Base-by-base conservation (phyloP, 2,329 filamentous ascomycete species). In the Penicillium janthinellum region DNA sequence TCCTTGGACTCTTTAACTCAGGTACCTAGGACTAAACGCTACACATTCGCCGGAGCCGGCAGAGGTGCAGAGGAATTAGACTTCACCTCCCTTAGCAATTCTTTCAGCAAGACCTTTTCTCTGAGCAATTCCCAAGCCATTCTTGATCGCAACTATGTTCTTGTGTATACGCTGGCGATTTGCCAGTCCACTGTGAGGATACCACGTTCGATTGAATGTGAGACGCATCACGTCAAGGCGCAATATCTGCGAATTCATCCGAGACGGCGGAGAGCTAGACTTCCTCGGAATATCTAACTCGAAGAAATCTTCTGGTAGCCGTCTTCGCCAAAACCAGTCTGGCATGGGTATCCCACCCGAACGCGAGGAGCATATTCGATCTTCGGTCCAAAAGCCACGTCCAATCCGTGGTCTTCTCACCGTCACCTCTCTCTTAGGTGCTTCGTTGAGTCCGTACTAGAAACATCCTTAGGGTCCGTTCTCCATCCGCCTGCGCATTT, bases 91-190 rank as follows among this genome's bases (percentile, higher is more conserved):
- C 28, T 2, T 31, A 31, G 28, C 28, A 31, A 31, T 31, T 31
- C 25, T 28, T 28, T 28, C 25, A 28, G 25, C 25, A 28, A 28
- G 25, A 28, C 3, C 25, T 28, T 28, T 28, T 7, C 25, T 1
- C 6, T 28, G 6, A 28, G 25, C 25, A 28, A 54, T 66, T 44
- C 10, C 20, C 41, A 22, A 7, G 20, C n/a, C 17, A 8, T 14
- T 44, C 81, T 84, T 37, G 15, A 49, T 38, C 53, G 37, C 39
- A 54, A n/a, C 14, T 12, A 57, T 45, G 17, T 47, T 45, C 35
- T 20, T 42, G 25, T 56, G 42, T 28, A 59, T 37, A 15, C 53
- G 44, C 17, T 56, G 42, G 25, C 56, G 48, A 35, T 49, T 54
- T 20, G 31, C 53, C 37, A 59, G 44, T 28, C 56, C 60, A 12